Evolutionary conservation across 352 stramenopile species (phyloP), one percentile per base, ranked within the genome.

Genomic region (Chrysophaeum taylorii): DNA sequence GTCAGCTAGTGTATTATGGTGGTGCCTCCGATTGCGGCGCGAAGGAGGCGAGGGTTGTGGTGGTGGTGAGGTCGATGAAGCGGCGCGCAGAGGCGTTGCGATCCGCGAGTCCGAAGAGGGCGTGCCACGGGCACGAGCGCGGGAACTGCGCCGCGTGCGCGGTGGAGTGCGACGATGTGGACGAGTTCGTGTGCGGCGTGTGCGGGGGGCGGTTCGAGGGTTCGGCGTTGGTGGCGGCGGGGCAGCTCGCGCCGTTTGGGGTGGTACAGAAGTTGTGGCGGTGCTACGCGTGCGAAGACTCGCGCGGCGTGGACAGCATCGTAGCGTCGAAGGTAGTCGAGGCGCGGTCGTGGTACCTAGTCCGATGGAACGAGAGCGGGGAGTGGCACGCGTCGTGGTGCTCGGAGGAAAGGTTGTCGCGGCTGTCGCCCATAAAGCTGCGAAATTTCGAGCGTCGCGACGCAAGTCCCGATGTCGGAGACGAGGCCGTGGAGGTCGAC

Each of bases 281-380:
- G 31, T 66, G 57, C 57, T 66, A 45, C 57, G 18, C 1, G 2
- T 66, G 57, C 57, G 57, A 66, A 25, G 35, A 41, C 33, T 7
- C 33, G 14, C 16, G 1, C 31, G 57, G 57, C 21, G 2, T 42
- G 16, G 57, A 43, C 33, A 1, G 18, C 33, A 9, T 66, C 57
- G 57, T 62, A 25, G 50, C 27, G 5, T 21, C 18, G 12, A 1
- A 45, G 12, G 57, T 45, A 9, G 57, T 1, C 12, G 57, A 42
- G n/a, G n/a, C n/a, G n/a, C n/a, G n/a, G n/a, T n/a, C n/a, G 1
- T 43, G 57, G 57, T 25, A 35, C 33, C 57, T 66, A 4, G 18
- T 42, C 2, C 41, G 7, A 2, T 66, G 57, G 57, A 66, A 4
- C 7, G 35, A 7, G 9, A 9, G 7, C 25, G 48, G 18, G 18